Percentiles rank a stretch among this genome's conserved stretches.
Conservation (phyloP, 768 basidiomycete genomes). For the Pholiota microspora region DNA sequence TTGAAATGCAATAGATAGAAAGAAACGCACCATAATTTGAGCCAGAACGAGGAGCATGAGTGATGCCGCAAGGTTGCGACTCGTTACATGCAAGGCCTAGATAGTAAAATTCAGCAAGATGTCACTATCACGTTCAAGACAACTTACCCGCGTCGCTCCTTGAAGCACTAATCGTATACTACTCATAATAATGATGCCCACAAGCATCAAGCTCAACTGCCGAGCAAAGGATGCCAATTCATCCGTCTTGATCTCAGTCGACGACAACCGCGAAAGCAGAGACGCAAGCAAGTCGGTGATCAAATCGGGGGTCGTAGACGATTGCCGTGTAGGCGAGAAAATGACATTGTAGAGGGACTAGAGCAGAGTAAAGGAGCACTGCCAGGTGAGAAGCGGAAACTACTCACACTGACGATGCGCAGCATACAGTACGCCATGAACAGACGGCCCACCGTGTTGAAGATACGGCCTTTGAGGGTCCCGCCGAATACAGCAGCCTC, state of each 20-base stretch:
- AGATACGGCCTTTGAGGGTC: conserved; percentile 54
- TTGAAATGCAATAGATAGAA: not conserved
- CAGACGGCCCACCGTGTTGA: conserved; percentile 42
- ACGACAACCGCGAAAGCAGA: conserved; percentile 26
- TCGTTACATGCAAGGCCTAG: conserved; percentile 62
- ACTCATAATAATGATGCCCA: conserved; percentile 74
- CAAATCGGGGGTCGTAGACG: conserved; percentile 40
- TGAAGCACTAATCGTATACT: conserved; percentile 69
- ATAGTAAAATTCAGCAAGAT: not conserved
- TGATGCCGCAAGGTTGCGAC: conserved; percentile 68
- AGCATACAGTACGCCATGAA: conserved; percentile 71
- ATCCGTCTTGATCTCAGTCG: conserved; percentile 24
- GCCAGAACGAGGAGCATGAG: conserved; percentile 76
- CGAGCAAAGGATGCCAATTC: conserved; percentile 41
- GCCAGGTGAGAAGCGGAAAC: not conserved
- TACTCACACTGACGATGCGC: conserved; percentile 59
- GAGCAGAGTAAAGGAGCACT: not conserved
- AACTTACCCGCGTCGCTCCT: conserved; percentile 58
- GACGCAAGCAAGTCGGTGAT: conserved; percentile 35
- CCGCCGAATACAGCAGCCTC: conserved; percentile 46
- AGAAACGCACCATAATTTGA: conserved; percentile 69
- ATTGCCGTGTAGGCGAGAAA: conserved; percentile 34
- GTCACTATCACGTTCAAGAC: not conserved
- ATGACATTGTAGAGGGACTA: conserved; percentile 52
- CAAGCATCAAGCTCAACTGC: conserved; percentile 61